Percentiles rank a stretch among this genome's conserved stretches.
Conservation (phyloP, 1,139 yeast genomes). For the Pichia terricola region DNA sequence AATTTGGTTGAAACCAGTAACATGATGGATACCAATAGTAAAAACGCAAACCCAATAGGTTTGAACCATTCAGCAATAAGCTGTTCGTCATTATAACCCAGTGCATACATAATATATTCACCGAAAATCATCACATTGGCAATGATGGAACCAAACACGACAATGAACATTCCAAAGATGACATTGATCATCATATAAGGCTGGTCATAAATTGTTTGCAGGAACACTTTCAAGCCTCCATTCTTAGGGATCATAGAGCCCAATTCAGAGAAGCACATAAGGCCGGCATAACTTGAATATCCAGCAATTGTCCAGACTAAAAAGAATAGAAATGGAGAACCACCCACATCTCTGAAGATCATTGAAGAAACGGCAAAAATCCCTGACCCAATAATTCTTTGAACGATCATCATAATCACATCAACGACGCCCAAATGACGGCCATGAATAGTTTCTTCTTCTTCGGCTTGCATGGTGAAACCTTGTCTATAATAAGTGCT, state of each 20-base stretch:
- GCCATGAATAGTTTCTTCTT: conserved; percentile 60
- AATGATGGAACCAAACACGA: conserved; percentile 54
- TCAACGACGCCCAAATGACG: conserved; percentile 63
- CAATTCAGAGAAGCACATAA: conserved; percentile 55
- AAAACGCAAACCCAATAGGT: conserved; percentile 35
- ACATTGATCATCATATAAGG: conserved; percentile 56
- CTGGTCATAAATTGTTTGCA: conserved; percentile 53
- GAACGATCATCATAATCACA: conserved; percentile 52
- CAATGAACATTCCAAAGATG: conserved; percentile 45
- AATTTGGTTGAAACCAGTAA: conserved; percentile 42
- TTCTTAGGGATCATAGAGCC: conserved; percentile 64
- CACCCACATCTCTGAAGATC: conserved; percentile 58
- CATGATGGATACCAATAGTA: conserved; percentile 32
- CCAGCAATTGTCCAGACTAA: conserved; percentile 56
- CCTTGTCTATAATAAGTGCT: not conserved
- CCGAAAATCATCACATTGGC: conserved; percentile 66
- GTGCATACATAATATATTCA: conserved; percentile 41
- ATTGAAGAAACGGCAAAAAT: conserved; percentile 66
- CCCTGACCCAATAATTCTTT: conserved; percentile 70
- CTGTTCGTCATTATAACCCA: conserved; percentile 20
- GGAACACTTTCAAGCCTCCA: conserved; percentile 66
- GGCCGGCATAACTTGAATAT: conserved; percentile 52
- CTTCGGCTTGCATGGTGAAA: conserved; percentile 16
- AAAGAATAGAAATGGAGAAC: conserved; percentile 51
- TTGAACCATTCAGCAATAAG: conserved; percentile 26